Percentiles rank a stretch among this genome's conserved stretches.
Evolutionary conservation across 192 early-diverging fungal species (phyloP).

Genomic region (Pilobolus umbonatus): DNA sequence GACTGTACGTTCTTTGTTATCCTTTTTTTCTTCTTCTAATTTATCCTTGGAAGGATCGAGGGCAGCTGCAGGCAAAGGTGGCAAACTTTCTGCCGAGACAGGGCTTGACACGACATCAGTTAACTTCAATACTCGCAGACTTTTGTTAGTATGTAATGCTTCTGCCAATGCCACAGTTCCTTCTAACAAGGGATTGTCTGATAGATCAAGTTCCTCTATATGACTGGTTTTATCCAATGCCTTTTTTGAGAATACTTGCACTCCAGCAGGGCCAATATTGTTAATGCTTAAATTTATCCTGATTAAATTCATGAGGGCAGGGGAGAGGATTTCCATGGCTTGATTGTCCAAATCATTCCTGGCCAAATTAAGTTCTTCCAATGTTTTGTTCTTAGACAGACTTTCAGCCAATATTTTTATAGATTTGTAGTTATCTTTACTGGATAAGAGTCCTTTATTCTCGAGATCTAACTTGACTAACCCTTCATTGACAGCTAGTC

Average conservation of each 20-base stretch:
- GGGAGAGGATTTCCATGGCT: conserved; percentile 25
- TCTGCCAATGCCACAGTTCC: conserved; percentile 33
- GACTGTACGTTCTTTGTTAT: conserved; percentile 14
- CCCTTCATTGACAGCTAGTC: conserved; percentile 40
- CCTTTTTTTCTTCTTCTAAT: conserved; percentile 18
- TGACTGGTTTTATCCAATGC: conserved; percentile 5
- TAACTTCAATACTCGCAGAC: conserved; percentile 34
- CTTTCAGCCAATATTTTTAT: conserved; percentile 15
- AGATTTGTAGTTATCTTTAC: background rate
- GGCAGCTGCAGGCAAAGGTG: conserved; percentile 32
- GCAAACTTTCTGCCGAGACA: conserved; percentile 17
- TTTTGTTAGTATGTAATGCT: conserved; percentile 32
- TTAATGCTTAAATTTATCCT: conserved; percentile 41
- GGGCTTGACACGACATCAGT: conserved; percentile 18
- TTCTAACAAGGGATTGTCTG: conserved; percentile 42
- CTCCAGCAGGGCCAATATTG: conserved; percentile 26
- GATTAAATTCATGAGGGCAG: conserved; percentile 18
- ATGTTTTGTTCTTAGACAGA: conserved; percentile 19
- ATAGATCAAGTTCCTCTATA: conserved; percentile 40
- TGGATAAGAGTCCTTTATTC: conserved; percentile 39
- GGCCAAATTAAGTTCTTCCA: conserved; percentile 37
- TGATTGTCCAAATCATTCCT: conserved; percentile 43
- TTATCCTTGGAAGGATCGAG: conserved; percentile 20
- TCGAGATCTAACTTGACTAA: conserved; percentile 45
- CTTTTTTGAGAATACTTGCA: conserved; percentile 25